Conservation (phyloP, 495 filamentous ascomycete species). For the Pyronema domesticum region DNA sequence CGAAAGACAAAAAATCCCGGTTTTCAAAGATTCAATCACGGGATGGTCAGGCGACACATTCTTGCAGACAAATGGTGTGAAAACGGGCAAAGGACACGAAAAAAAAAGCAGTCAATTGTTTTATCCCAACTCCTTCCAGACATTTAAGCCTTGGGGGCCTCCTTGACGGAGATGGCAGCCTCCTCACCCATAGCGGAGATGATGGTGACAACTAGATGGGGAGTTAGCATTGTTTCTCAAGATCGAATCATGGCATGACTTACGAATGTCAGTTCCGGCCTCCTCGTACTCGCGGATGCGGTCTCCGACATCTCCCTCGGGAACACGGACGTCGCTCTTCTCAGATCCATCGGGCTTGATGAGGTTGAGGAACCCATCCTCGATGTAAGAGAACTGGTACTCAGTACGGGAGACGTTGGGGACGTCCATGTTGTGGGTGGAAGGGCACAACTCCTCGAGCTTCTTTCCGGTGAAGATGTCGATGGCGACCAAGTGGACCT, state of each 20-base stretch:
- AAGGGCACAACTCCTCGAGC: constrained; percentile 95
- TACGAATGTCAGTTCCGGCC: constrained; percentile 63
- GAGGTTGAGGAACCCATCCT: constrained; percentile 81
- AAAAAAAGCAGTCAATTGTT: not conserved
- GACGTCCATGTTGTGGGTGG: constrained; percentile 99
- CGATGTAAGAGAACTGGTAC: constrained; percentile 56
- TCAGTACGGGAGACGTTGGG: constrained; percentile 77
- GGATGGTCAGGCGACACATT: not conserved
- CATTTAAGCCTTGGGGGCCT: constrained; percentile 37
- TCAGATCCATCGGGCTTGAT: constrained; percentile 62
- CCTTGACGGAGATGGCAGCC: constrained; percentile 81
- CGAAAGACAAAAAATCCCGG: not conserved
- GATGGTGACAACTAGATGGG: constrained; percentile 57
- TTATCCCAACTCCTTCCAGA: not conserved
- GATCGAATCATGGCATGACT: constrained; percentile 27
- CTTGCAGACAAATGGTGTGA: not conserved
- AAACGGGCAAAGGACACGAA: not conserved
- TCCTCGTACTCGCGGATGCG: constrained; percentile 54
- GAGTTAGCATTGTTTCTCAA: not conserved
- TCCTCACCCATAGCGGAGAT: constrained; percentile 93
- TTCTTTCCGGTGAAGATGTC: constrained; percentile 99
- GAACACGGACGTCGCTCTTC: constrained; percentile 90
- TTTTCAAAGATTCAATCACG: not conserved
- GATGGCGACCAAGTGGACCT: constrained; percentile 91
- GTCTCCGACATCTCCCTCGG: constrained; percentile 71